A percentile compares a stretch with the other conserved stretches of the same genome.
phyloP scores from a whole-genome alignment of 495 filamentous ascomycete genomes.

The Podospora tetraspora region DNA sequence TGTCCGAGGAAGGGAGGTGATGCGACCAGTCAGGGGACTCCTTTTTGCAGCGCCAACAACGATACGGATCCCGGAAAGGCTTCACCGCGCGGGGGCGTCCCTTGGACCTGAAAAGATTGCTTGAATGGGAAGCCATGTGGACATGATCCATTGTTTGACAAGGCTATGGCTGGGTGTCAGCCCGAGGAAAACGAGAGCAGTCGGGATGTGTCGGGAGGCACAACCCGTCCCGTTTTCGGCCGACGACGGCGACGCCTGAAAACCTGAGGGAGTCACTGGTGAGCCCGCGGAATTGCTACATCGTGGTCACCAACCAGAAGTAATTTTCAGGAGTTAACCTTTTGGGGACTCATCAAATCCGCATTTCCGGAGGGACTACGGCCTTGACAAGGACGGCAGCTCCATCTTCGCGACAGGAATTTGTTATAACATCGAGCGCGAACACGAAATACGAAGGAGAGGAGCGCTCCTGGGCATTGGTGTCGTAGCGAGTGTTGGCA shows the following conservation, averaged over 20 bases:
- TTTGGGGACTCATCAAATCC: background rate
- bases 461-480: background rate
- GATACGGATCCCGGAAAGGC: background rate
- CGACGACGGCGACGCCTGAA: background rate
- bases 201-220: constrained; percentile 9
- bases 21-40: background rate
- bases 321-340: background rate
- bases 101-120: background rate
- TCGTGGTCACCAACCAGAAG: background rate
- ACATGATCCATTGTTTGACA: constrained; percentile 5
- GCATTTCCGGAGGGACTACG: background rate
- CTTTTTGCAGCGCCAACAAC: background rate
- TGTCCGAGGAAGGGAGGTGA: background rate
- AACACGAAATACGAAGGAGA: background rate
- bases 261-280: background rate
- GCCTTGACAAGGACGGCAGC: background rate
- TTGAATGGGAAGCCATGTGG: background rate
- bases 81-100: background rate
- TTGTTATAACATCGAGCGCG: background rate
- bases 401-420: background rate
- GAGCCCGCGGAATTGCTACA: background rate
- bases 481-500: background rate
- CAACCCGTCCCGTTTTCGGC: background rate
- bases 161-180: constrained; percentile 6
- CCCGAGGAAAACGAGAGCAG: background rate